Base-by-base conservation (phyloP, 2,329 filamentous ascomycete species). In the Venturia aucupariae region DNA sequence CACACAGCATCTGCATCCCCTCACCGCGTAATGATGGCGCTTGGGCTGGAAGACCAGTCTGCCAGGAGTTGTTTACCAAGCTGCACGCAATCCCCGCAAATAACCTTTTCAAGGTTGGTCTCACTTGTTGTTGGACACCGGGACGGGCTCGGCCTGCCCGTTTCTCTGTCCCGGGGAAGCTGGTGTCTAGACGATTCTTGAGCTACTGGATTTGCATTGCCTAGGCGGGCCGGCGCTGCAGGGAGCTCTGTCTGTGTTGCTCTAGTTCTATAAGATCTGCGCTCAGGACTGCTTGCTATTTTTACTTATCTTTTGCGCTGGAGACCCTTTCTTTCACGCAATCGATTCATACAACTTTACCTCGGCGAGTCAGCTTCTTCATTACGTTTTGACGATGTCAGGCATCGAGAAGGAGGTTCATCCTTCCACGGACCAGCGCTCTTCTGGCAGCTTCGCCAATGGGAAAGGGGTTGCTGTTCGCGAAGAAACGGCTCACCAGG, bases 401-500 rank as follows among this genome's bases (percentile, higher is more conserved):
- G 51, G 51, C 30, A 57, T 57, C n/a, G 51, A 57, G 30, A 57
- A 57, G 51, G 51, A 57, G 51, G 15, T 35, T 32, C 51, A 35
- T 35, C 30, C 51, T 57, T 57, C 51, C 22, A 22, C 22, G 27
- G 51, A 38, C 30, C 51, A 57, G 15, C 51, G 51, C 51, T 57
- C 30, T 35, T 57, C 51, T 57, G 51, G 51, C 35, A 35, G 51
- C 51, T 57, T 57, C 35, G 30, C 51, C 4, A 35, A 35, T 57
- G 30, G 51, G 27, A 62, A 62, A 30, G 42, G 24, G 8, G 39
- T 8, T 38, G 44, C 42, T 48, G 11, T 46, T 48, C 38, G 51
- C 8, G 60, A 62, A 30, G 60, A 62, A 17, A 62, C 41, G 32
- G 60, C 60, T 46, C 60, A 62, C 38, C 42, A 62, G 15, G 60